Evolutionary conservation across 495 filamentous ascomycete species (phyloP), one percentile per base, ranked within the genome.

Genomic region (Oidiodendron maius): DNA sequence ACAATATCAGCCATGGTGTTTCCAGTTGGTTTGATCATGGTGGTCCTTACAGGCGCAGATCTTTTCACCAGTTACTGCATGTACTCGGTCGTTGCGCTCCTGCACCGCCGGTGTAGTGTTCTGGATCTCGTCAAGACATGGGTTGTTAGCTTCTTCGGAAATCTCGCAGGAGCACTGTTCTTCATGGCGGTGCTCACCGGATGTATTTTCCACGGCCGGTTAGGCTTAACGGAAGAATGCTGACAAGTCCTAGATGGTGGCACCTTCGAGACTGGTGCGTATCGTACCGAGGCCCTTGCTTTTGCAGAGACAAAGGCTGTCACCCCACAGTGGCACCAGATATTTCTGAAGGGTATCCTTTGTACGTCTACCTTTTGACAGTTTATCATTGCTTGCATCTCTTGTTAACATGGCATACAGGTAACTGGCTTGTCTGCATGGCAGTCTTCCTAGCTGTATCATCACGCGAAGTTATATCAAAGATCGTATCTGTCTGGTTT

Each of bases 351-450:
- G 42, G 80, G 65, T 15, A 81, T 83, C 46, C 78, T 76, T 16
- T 77, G 77, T 52, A 50, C 28, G 51, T 4, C 21, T 28, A 4
- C 26, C 21, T 10, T 43, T 43, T 9, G 6, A 18, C 44, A 11
- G 6, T 20, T 6, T 11, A 23, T 21, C 17, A 17, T 26, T 9
- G 13, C 34, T 43, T 2, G 25, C 25, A 9, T 5, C 18, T 3
- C 45, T 28, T 18, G 17, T 16, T 32, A 34, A 46, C n/a, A 12
- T 3, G n/a, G 18, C n/a, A 2, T 2, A 18, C 23, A 54, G 51
- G 46, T 38, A 83, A 83, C 59, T 83, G 80, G 78, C 74, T 83
- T 0, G 77, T 83, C 15, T 80, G 77, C 62, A 63, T 83, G 23
- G 75, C 73, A 3, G 75, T 72, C 51, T 83, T 74, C 54, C 69